These are phyloP conservation scores for Miscanthus sacchariflorus DNA, from an alignment of 202 grass and related monocot species.

Conservation along the genomic window DNA sequence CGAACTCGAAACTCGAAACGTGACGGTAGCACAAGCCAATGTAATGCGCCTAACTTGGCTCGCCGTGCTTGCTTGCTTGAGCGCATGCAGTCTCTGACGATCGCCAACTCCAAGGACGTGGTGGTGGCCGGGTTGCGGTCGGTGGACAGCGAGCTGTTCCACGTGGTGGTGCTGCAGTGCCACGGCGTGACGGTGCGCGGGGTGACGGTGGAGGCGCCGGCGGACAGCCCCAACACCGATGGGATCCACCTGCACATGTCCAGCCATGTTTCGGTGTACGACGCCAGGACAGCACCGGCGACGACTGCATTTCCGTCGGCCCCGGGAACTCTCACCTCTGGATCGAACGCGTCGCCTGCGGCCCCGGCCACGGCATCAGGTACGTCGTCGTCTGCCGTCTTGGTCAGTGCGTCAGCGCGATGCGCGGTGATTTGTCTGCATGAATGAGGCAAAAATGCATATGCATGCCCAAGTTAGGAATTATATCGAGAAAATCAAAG, in stretches of 20 bases:
- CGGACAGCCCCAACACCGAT: conserved; percentile 90
- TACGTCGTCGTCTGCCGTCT: neutral
- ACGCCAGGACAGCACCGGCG: conserved; percentile 73
- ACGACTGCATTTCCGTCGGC: conserved; percentile 88
- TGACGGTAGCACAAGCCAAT: neutral
- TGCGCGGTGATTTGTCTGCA: conserved; percentile 9
- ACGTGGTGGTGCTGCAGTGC: conserved; percentile 77
- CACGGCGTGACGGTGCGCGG: conserved; percentile 63
- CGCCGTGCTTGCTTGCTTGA: neutral
- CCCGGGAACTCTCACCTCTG: conserved; percentile 78
- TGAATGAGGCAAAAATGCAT: neutral
- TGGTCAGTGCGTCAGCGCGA: neutral
- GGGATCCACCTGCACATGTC: conserved; percentile 92
- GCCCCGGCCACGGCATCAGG: conserved; percentile 97
- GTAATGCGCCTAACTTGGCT: neutral
- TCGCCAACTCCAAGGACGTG: conserved; percentile 73
- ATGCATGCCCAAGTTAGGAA: neutral
- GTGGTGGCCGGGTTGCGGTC: conserved; percentile 66
- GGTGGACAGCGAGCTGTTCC: conserved; percentile 84
- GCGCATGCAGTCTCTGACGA: conserved; percentile 67
- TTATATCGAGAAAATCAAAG: neutral
- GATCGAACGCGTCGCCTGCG: conserved; percentile 88
- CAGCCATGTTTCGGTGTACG: conserved; percentile 60
- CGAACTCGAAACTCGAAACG: neutral
- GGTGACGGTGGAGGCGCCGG: conserved; percentile 63